Base-by-base conservation (phyloP, 306 rosid species). In the Prunus dulcis region DNA sequence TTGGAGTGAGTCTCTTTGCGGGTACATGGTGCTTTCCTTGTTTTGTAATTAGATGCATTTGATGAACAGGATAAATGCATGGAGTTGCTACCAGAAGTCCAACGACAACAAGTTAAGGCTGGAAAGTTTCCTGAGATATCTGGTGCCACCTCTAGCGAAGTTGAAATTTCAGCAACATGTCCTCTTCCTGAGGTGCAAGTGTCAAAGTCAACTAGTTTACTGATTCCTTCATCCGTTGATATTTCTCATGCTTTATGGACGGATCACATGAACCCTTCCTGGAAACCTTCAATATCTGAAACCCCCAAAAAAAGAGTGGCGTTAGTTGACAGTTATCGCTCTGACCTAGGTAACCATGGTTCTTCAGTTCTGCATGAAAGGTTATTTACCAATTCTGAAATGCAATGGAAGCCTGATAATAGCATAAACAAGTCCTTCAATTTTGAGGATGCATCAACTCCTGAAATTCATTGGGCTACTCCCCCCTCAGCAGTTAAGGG, bases 81-180 rank as follows among this genome's bases (percentile, higher is more conserved):
- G 91, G 92, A 88, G 72, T 85, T 96, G 91, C 88, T 93, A 79
- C 96, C 99, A 27, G 98, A 93, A 84, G 88, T 84, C 69, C 90
- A 93, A 83, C 87, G 66, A 83, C 84, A 76, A 71, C 87, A 93
- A 84, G 80, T 89, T 64, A 88, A 83, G 87, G 79, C 86, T 15
- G 89, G 91, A 76, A 88, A 88, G 69, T 74, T 79, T 83, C 80
- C 71, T 38, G 90, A 86, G 27, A 62, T 23, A 30, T 83, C 78
- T 68, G 88, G 22, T 80, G 73, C 62, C 49, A 78, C 87, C 74
- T 69, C 38, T 27, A 75, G 79, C 60, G 89, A 82, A 77, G 93
- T 78, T 38, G 91, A 87, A 81, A 66, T 56, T 80, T 69, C 86
- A 50, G 78, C 61, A 78, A 82, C 85, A 60, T 63, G 43, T 7